phyloP scores from a whole-genome alignment of 805 yeast genomes.

The Candida hispaniensis region DNA sequence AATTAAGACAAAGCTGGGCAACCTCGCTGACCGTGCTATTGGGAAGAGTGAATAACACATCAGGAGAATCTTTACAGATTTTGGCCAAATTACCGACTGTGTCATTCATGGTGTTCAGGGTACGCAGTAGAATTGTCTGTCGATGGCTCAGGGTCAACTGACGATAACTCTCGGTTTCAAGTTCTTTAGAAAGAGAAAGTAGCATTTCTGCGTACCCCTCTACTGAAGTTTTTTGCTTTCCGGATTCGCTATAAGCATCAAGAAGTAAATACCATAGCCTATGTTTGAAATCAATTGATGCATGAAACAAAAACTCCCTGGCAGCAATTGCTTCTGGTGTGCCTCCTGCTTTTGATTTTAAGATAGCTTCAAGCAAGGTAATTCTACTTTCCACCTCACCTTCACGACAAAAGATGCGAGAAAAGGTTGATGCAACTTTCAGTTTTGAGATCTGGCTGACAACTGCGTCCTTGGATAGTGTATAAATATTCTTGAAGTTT shows the following conservation, averaged over 20 bases:
- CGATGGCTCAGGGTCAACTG: conserved; percentile 29
- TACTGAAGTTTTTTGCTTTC: conserved; percentile 40
- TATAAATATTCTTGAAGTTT: conserved; percentile 52
- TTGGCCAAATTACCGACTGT: conserved; percentile 13
- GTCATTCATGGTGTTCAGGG: conserved; percentile 43
- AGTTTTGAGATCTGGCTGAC: conserved; percentile 58
- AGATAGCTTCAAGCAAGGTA: conserved; percentile 27
- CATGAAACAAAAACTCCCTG: conserved; percentile 45
- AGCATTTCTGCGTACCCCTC: conserved; percentile 37
- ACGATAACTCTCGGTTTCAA: conserved; percentile 25
- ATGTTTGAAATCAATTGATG: conserved; percentile 56
- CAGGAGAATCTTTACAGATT: conserved; percentile 9
- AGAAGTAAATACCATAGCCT: conserved; percentile 68
- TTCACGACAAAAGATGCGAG: conserved; percentile 34
- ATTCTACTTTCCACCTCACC: conserved; percentile 16
- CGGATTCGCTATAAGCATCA: conserved; percentile 38
- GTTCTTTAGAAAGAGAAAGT: conserved; percentile 34
- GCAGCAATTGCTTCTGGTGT: conserved; percentile 40
- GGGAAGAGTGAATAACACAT: conserved; percentile 1
- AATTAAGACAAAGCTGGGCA: conserved; percentile 18
- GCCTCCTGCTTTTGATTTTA: conserved; percentile 23
- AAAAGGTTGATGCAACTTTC: conserved; percentile 55
- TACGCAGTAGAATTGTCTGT: conserved; percentile 35
- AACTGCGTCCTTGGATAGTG: conserved; percentile 40
- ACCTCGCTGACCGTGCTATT: conserved; percentile 1